Conservation (phyloP, 108 stramenopile species). For the Pseudonitzschia delicatissima region DNA sequence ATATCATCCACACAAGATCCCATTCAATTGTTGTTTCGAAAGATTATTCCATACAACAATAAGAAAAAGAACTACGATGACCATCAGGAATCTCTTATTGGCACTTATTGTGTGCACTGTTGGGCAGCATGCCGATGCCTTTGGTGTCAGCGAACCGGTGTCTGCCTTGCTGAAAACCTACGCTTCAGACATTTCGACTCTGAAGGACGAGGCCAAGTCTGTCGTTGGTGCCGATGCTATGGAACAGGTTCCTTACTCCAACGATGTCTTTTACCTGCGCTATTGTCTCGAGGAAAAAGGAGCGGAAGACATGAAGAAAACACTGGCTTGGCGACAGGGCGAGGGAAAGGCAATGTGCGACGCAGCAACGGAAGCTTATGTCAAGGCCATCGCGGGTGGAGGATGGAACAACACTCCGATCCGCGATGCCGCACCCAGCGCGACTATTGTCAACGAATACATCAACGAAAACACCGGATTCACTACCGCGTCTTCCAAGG, state of each 20-base stretch:
- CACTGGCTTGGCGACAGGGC: constrained; percentile 53
- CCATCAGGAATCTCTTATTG: not conserved
- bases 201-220: constrained; percentile 31
- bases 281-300: constrained; percentile 50
- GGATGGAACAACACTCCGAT: constrained; percentile 80
- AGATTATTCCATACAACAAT: not conserved
- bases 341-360: constrained; percentile 57
- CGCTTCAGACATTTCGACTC: constrained; percentile 25
- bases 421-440: constrained; percentile 50
- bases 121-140: constrained; percentile 8
- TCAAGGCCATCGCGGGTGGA: constrained; percentile 29
- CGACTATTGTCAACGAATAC: constrained; percentile 40
- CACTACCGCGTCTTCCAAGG: constrained; percentile 47
- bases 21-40: not conserved
- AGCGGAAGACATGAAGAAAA: constrained; percentile 35
- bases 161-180: constrained; percentile 30
- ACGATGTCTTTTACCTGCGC: constrained; percentile 72
- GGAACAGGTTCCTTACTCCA: constrained; percentile 32
- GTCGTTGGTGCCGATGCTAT: constrained; percentile 14
- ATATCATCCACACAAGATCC: not conserved
- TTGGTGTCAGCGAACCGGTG: constrained; percentile 30
- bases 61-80: not conserved
- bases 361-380: constrained; percentile 50
- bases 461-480: constrained; percentile 43
- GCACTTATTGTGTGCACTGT: not conserved